Evolutionary conservation across 2,329 filamentous ascomycete genomes (phyloP), one percentile per base, ranked within the genome.

Genomic region (Xylariomycetidae sp.): DNA sequence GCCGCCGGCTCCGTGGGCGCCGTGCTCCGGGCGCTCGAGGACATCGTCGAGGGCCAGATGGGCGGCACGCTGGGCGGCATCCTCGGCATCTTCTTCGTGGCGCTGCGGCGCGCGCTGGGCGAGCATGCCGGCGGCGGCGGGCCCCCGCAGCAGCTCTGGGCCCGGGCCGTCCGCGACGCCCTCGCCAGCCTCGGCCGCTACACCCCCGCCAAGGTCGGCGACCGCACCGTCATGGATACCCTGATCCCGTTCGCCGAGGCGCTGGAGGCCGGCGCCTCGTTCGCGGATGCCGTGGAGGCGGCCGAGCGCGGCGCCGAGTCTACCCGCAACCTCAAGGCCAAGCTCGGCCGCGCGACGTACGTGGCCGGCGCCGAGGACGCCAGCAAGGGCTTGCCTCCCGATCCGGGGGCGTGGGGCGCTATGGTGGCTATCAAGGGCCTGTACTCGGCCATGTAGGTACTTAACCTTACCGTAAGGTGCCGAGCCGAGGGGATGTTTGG

Each of bases 331-430:
- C 74, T 85, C 68, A 73, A 67, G 56, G 76, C 81, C 6, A 75
- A 65, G 46, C 60, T 85, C 18, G 81, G 81, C 2, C 64, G 81
- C 32, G 80, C 80, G 9, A 81, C 81, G 0, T 85, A 85, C 47
- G 74, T 85, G 4, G 78, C 72, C 5, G 68, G 66, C 2, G 70
- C 69, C 26, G 63, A 64, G 3, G 72, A 65, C 35, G 64, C 71
- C 38, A 66, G 63, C 34, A 58, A 58, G 32, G 68, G 67, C 27
- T 41, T 72, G 34, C 76, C 82, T 4, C 79, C 81, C 4, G 81
- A 85, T 53, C 81, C 81, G 1, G 80, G 81, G 19, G 81, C 81
- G 4, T 78, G 79, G 65, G 81, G 79, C n/a, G 68, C 81, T 16
- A 77, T 77, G 68, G 68, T 74, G 12, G 70, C 61, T 2, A 64